Conservation (phyloP, 2,329 filamentous ascomycete genomes). For the Verticillium zaregamsianum region DNA sequence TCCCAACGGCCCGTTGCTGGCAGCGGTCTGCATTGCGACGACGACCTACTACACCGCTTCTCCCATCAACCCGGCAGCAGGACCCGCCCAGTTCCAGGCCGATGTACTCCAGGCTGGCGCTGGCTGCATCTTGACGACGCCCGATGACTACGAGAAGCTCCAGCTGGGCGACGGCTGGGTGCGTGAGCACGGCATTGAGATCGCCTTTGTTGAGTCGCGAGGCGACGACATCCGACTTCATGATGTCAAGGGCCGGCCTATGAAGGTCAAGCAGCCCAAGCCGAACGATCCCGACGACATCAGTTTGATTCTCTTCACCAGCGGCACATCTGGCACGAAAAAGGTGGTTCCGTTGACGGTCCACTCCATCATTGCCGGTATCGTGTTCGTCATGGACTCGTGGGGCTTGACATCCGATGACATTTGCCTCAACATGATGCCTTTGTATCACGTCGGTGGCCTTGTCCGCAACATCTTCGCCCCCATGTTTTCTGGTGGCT, state of each 20-base stretch:
- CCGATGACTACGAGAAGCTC: slow-evolving; percentile 33
- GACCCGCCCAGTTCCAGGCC: slow-evolving; percentile 43
- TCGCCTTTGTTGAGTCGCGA: slow-evolving; percentile 32
- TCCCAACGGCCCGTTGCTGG: slow-evolving; percentile 50
- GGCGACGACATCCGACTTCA: slow-evolving; percentile 30
- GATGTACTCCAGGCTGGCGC: slow-evolving; percentile 45
- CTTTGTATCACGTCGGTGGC: slow-evolving; percentile 35
- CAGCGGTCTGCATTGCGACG: slow-evolving; percentile 43
- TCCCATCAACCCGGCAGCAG: slow-evolving; percentile 45
- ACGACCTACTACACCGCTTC: slow-evolving; percentile 47
- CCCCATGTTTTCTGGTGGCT: slow-evolving; percentile 48
- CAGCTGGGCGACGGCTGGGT: slow-evolving; percentile 26
- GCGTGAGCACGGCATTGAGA: slow-evolving; percentile 25
- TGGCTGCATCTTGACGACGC: slow-evolving; percentile 39
- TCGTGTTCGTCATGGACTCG: slow-evolving; percentile 48
- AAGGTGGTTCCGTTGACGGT: slow-evolving; percentile 51
- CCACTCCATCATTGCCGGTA: slow-evolving; percentile 45
- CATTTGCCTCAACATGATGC: slow-evolving; percentile 53
- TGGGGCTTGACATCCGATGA: slow-evolving; percentile 44
- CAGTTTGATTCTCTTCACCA: slow-evolving; percentile 51
- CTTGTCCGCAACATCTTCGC: slow-evolving; percentile 52
- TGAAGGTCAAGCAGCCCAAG: slow-evolving; percentile 8
- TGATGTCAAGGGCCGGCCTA: slow-evolving; percentile 9
- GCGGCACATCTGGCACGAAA: slow-evolving; percentile 54
- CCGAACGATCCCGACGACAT: slow-evolving; percentile 42